Evolutionary conservation across 1,139 yeast genomes (phyloP).

Genomic region (Trichomonascaceae sp.): DNA sequence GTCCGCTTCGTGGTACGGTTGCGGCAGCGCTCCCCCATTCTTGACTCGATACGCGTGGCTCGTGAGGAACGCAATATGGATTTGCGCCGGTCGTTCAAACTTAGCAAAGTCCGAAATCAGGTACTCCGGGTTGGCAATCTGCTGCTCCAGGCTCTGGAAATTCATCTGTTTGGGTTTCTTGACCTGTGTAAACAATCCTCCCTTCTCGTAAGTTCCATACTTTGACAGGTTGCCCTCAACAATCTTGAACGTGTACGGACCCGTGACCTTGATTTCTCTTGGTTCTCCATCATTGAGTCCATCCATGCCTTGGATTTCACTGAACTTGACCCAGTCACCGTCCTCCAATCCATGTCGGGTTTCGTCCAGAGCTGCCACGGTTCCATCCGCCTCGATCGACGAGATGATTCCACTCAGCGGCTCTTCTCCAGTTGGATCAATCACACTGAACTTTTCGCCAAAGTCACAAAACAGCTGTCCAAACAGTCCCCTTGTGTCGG

Average conservation of each 20-base stretch:
- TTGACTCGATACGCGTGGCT: conserved; percentile 57
- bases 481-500: conserved; percentile 78
- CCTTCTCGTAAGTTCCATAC: conserved; percentile 53
- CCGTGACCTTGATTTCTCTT: conserved; percentile 68
- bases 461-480: conserved; percentile 86
- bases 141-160: conserved; percentile 53
- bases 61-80: conserved; percentile 88
- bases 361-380: conserved; percentile 85
- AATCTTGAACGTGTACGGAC: conserved; percentile 85
- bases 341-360: conserved; percentile 88
- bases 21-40: conserved; percentile 57
- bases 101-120: conserved; percentile 82
- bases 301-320: conserved; percentile 68
- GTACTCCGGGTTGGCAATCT: conserved; percentile 65
- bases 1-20: conserved; percentile 64
- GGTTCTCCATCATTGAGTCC: conserved; percentile 58
- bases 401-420: conserved; percentile 78
- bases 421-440: conserved; percentile 89
- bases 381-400: conserved; percentile 78
- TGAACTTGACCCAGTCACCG: conserved; percentile 77
- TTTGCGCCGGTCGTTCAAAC: conserved; percentile 80
- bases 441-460: conserved; percentile 65
- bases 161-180: conserved; percentile 58
- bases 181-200: conserved; percentile 88
- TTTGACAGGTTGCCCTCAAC: conserved; percentile 26